Evolutionary conservation across 2,329 filamentous ascomycete species (phyloP), one percentile per base, ranked within the genome.

Genomic region (Chaetomiaceae sp.): DNA sequence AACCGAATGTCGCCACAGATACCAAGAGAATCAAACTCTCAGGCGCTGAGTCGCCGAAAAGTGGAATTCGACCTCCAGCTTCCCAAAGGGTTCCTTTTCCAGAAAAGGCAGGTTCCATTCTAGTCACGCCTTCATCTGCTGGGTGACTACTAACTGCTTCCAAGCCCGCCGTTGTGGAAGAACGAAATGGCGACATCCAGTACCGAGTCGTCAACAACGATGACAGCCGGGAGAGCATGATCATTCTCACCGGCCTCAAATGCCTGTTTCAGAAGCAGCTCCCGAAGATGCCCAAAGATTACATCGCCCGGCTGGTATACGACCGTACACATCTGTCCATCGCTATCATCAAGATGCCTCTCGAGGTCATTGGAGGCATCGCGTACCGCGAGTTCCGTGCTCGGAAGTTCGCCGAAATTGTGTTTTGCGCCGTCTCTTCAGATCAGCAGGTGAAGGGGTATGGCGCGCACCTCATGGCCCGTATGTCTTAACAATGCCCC

Each of bases 401-500:
- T 46, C 86, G 91, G 42, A 81, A 86, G 58, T 98, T 98, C 62
- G 93, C 93, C 54, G 93, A 98, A 69, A 98, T 98, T 58, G 93
- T 98, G 46, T 98, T 98, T 63, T 98, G 91, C 65, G 93, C 93
- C 56, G 94, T 98, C 58, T 94, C 86, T 43, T 95, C 88, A 1
- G 93, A 97, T 61, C 93, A 97, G 66, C 93, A 98, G 90, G 93
- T 98, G 56, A 97, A 97, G 68, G 93, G 93, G 26, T 98, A 98
- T 62, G 93, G 93, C 54, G 91, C 93, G 10, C 91, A 97, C 72
- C 75, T 98, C 15, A 98, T 98, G 93, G 90, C 87, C 2, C 93
- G n/a, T n/a, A n/a, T n/a, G n/a, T n/a, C n/a, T n/a, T n/a, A n/a
- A n/a, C n/a, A n/a, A n/a, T n/a, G n/a, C n/a, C n/a, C n/a, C n/a